Evolutionary conservation across 495 filamentous ascomycete species (phyloP), one percentile per base, ranked within the genome.

Genomic region (Trichoderma virens): DNA sequence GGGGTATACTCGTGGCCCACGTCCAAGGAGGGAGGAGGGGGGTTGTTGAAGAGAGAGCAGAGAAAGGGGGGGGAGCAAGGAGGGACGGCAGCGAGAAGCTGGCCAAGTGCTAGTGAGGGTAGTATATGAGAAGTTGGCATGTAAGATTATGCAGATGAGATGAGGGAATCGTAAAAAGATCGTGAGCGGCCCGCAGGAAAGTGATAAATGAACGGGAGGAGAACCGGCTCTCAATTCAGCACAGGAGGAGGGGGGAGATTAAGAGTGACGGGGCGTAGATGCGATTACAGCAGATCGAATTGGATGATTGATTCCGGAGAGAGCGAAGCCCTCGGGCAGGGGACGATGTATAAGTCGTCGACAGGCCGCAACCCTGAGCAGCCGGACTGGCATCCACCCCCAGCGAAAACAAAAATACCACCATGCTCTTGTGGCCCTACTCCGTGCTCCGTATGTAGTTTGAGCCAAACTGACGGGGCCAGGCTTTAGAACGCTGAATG

Each of bases 361-460:
- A 56, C 51, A 56, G 20, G 51, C 43, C 20, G 43, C 51, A 28
- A n/a, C 51, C 51, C 51, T 56, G 51, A 56, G 13, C 51, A 56
- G 25, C 51, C 45, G 45, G 45, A 51, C 20, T 51, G n/a, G 20
- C 45, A 51, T n/a, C n/a, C 45, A 20, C 51, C 51, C 51, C 23
- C 25, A 28, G 51, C 51, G 23, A 56, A 14, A 20, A 16, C 41
- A 35, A 35, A 31, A 30, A 56, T 56, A 30, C 51, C 51, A 56
- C 51, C 51, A 56, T 56, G 51, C 27, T 56, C 18, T 30, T 28
- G 23, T 56, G 51, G 51, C 20, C 51, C 51, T 56, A 56, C 51
- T 56, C 51, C 51, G 51, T 47, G 43, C 43, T 47, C 43, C 43
- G 43, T 56, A 56, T n/a, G 43, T 56, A 56, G 51, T 56, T 56